A percentile compares a stretch with the other conserved stretches of the same genome.
phyloP scores from a whole-genome alignment of 306 rosid genomes.

The Pterocarpus santalinus region DNA sequence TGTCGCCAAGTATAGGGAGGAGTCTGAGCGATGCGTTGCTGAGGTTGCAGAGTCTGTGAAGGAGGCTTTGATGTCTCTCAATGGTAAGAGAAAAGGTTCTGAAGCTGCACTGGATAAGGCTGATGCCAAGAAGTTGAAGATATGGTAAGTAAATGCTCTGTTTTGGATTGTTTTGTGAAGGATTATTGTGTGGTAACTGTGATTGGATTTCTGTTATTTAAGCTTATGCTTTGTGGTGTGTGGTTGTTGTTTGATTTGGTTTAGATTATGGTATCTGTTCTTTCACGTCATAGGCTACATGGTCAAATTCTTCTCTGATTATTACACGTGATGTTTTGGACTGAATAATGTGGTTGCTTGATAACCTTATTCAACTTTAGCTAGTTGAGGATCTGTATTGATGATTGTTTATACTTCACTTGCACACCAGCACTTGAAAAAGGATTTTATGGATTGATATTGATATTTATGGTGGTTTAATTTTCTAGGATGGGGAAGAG shows the following conservation, averaged over 20 bases:
- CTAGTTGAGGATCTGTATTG: too few relatives aligned
- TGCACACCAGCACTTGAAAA: neutral
- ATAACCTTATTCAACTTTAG: neutral
- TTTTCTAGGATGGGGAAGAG: conserved; percentile 90
- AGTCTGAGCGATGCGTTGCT: conserved; percentile 78
- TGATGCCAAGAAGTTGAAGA: conserved; percentile 70
- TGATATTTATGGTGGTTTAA: conserved; percentile 39
- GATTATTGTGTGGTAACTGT: neutral
- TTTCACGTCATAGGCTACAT: too few relatives aligned
- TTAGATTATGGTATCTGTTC: neutral
- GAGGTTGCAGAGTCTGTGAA: conserved; percentile 79
- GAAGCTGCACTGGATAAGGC: neutral
- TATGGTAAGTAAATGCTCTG: conserved; percentile 62
- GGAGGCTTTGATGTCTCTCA: conserved; percentile 61
- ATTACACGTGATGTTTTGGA: neutral
- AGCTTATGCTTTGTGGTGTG: neutral
- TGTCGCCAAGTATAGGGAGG: conserved; percentile 81
- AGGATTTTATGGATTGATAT: conserved; percentile 36
- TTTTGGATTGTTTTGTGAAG: neutral
- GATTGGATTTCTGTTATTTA: neutral
- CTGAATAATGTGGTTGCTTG: neutral
- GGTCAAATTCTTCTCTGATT: neutral
- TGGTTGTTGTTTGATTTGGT: neutral
- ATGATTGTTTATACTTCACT: too few relatives aligned
- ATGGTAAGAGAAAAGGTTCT: conserved; percentile 67